Evolutionary conservation across 2,329 filamentous ascomycete genomes (phyloP), one percentile per base, ranked within the genome.

Genomic region (Cladosporium sp.): DNA sequence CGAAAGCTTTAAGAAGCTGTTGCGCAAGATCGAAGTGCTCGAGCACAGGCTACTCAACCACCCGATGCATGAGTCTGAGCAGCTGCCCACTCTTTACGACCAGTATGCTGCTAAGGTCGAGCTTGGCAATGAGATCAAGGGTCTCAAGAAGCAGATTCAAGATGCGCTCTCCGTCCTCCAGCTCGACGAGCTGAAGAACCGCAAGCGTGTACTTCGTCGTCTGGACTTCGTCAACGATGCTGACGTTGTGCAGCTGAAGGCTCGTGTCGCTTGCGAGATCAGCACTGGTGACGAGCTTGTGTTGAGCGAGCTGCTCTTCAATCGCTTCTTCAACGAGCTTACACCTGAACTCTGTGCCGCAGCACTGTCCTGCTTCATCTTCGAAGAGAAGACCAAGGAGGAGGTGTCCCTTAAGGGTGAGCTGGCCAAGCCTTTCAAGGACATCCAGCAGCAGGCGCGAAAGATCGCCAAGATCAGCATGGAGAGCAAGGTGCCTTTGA

Each of bases 251-350:
- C 89, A 97, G 77, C 84, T 97, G 69, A 99, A 99, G 78, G 94
- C 93, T 11, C 90, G 95, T 58, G 95, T 97, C 3, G 94, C 94
- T 1, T 99, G 94, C 75, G 93, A 99, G 76, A 97, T 99, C 64
- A 96, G 91, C 63, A 96, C 93, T 0, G 94, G 93, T 37, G 94
- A 99, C 70, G 95, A 99, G 73, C 81, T 99, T 42, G 86, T 99
- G 64, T 83, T 99, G 5, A 92, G 90, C 12, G 94, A 99, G 74
- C 81, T 99, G 28, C 83, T 99, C 0, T 97, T 99, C 75, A 95
- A 97, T 74, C 86, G 92, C 39, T 97, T 97, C 82, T 99, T 99
- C 83, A 99, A 97, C 72, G 92, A 97, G 70, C 79, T 97, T 43
- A 87, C 87, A 0, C 92, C 94, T 0, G 93, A 97, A 73, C 84